Evolutionary conservation across 345 rosid genomes (phyloP), one percentile per base, ranked within the genome.

Genomic region (Odontarrhena argentea): DNA sequence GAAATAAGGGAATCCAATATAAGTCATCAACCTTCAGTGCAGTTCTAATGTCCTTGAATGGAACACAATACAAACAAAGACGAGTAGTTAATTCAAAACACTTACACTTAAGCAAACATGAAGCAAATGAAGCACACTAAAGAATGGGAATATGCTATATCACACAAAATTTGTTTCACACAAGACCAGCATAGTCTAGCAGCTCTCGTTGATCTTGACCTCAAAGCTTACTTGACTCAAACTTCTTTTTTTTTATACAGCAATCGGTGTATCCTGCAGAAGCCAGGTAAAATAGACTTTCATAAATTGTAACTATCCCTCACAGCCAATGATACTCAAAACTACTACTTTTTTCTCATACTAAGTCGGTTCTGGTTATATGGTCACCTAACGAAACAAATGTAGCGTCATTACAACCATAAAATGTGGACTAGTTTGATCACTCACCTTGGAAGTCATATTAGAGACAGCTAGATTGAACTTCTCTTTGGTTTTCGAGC

Each of bases 401-500:
- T 11, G 5, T 40, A 24, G 68, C 2, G 22, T 24, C 37, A 24
- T 38, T 45, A 30, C 46, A 47, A 61, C 6, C 0, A 59, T 50
- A 41, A 69, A 50, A 25, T 44, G 41, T 52, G 59, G 40, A 48
- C 52, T 50, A 15, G 36, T 36, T 50, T 25, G 36, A 59, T 10
- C 55, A 47, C 82, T 14, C 60, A 94, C 99, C 88, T 88, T 88
- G 64, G 97, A 74, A 46, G 87, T 78, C 79, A 94, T 74, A 78
- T 94, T 88, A 26, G 96, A 85, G 65, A 87, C 84, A 47, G 99
- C 95, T 45, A 85, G 38, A 71, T 80, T 82, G 68, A 88, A 84
- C 82, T 91, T 94, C 74, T 91, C 97, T 78, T 77, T 80, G 24
- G 99, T 88, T 86, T 91, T 94, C 14, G 91, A 72, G 49, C 97